Evolutionary conservation across 768 basidiomycete genomes (phyloP).

Genomic region (Calocybe gangraenosa): DNA sequence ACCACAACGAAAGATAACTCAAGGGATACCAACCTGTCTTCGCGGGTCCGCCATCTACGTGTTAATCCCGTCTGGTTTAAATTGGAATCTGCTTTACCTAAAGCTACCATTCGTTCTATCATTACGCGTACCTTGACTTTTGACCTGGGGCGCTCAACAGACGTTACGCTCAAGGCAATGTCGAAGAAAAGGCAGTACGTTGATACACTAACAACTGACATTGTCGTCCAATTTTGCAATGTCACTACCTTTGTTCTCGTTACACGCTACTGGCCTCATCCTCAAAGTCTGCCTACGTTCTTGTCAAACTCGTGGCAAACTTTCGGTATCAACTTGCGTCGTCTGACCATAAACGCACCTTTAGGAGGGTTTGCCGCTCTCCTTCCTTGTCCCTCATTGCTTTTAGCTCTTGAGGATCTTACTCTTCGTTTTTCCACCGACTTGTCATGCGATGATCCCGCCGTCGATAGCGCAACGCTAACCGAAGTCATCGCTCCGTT

Average conservation of each 20-base stretch:
- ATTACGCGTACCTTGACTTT: neutral
- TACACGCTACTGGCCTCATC: slow-evolving; percentile 11
- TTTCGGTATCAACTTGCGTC: slow-evolving; percentile 8
- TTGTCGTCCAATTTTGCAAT: slow-evolving; percentile 9
- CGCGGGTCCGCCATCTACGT: slow-evolving; percentile 12
- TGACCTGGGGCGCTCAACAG: neutral
- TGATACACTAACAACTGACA: slow-evolving; percentile 3
- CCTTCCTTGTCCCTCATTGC: slow-evolving; percentile 3
- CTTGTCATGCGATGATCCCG: slow-evolving; percentile 3
- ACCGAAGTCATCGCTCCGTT: slow-evolving; percentile 4
- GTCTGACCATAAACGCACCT: slow-evolving; percentile 12
- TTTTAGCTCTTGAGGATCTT: slow-evolving; percentile 6
- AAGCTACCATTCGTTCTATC: slow-evolving; percentile 1
- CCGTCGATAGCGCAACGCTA: slow-evolving; percentile 1
- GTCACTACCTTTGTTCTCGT: slow-evolving; percentile 11
- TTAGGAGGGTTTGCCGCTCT: slow-evolving; percentile 7
- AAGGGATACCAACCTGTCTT: slow-evolving; percentile 11
- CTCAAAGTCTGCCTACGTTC: slow-evolving; percentile 6
- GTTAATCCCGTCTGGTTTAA: slow-evolving; percentile 16
- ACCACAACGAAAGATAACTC: neutral
- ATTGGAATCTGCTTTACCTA: slow-evolving; percentile 2
- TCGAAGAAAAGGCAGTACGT: neutral
- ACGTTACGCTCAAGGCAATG: neutral
- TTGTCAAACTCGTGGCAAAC: slow-evolving; percentile 8
- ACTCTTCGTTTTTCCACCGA: slow-evolving; percentile 11